phyloP scores from a whole-genome alignment of 2,329 filamentous ascomycete genomes.

The Thielaviopsis populi region DNA sequence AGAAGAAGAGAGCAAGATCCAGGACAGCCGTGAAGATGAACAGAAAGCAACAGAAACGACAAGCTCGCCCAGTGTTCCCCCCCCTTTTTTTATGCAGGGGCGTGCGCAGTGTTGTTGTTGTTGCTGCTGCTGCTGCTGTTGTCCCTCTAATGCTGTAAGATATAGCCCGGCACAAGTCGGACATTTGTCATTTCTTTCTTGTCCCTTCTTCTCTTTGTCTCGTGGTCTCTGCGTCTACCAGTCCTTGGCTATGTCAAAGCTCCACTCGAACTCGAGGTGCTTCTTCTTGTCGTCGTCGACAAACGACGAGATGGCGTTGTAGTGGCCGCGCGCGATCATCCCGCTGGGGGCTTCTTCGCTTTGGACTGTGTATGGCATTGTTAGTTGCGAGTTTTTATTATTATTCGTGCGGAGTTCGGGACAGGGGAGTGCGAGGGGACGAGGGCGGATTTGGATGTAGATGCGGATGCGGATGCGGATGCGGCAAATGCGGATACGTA shows the following conservation, averaged over 20 bases:
- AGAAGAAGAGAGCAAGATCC: not conserved
- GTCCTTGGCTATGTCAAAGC: slow-evolving; percentile 92
- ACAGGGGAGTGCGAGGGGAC: not conserved
- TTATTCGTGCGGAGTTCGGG: not conserved
- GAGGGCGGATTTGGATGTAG: not conserved
- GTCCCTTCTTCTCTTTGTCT: not conserved
- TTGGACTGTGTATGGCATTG: slow-evolving; percentile 47
- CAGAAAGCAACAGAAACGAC: not conserved
- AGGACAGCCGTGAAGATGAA: not conserved
- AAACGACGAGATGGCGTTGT: slow-evolving; percentile 79
- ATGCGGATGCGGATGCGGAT: not conserved
- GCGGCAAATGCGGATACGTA: slow-evolving; percentile 42
- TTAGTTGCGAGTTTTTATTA: not conserved
- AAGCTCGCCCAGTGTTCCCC: not conserved
- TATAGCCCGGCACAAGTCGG: too few species aligned
- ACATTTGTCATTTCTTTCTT: not conserved
- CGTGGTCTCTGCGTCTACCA: slow-evolving; percentile 43
- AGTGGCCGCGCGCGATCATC: slow-evolving; percentile 79
- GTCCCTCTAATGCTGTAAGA: too few species aligned
- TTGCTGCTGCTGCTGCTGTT: not conserved
- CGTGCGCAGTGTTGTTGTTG: not conserved
- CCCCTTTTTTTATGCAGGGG: not conserved
- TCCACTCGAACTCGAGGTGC: slow-evolving; percentile 89
- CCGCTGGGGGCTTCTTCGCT: slow-evolving; percentile 84
- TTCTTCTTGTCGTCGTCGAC: slow-evolving; percentile 87